Evolutionary conservation across 768 basidiomycete species (phyloP), one percentile per base, ranked within the genome.

Genomic region (Panaeolus cyanescens): DNA sequence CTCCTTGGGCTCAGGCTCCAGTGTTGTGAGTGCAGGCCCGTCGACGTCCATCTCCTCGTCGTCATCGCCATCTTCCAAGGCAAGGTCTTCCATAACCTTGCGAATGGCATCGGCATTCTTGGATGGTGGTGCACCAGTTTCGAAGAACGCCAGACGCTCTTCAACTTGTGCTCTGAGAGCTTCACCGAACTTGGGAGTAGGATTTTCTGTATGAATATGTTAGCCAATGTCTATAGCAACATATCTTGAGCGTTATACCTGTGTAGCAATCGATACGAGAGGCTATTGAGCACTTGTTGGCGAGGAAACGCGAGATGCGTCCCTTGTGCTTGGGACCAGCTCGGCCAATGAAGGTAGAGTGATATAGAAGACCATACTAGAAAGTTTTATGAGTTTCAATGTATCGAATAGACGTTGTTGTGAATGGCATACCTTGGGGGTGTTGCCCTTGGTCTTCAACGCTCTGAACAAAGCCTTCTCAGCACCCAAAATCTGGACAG

Each of bases 391-490:
- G 36, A 50, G 4, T 7, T 25, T 30, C 3, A 8, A 28, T 6
- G 4, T 25, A 22, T 20, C 4, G 12, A 15, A 9, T 13, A 15
- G n/a, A n/a, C 10, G 4, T 1, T 15, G 5, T 1, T 13, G 37
- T 32, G 39, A 28, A 30, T 30, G 20, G 69, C 75, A 56, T 65
- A 93, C 94, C 82, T 97, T 97, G 39, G 96, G 96, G 0, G 96
- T 99, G 74, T 99, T 98, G 15, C 96, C 96, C 77, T 98, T 99
- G 32, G 96, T 98, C 82, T 99, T 99, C 70, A 99, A 81, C 0
- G 96, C 96, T 58, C 96, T 81, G 86, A 99, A 99, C 28, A 99
- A 83, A 2, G 96, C 96, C 76, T 99, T 99, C 80, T 99, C 96
- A 22, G 96, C 96, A 67, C 96, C 96, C 39, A 98, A 82, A 67